Conservation (phyloP, 1,139 yeast genomes). For the Kluyveromyces sp. region DNA sequence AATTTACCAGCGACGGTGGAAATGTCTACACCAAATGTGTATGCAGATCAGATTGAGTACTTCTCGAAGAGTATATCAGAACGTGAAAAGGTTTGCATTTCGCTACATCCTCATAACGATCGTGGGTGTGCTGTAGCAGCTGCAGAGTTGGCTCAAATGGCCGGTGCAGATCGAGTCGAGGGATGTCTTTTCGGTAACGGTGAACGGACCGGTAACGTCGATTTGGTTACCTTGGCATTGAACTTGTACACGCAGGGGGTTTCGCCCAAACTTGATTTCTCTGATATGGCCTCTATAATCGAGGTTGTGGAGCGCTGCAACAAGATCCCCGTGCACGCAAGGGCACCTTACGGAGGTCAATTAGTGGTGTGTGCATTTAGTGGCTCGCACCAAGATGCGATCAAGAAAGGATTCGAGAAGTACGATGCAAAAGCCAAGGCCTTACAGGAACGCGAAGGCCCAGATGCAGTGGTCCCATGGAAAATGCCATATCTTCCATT, state of each 20-base stretch:
- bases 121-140: conserved; percentile 90
- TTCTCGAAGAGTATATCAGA: conserved; percentile 54
- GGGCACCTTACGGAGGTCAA: conserved; percentile 81
- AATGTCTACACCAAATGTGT: conserved; percentile 71
- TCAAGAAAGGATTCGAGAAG: conserved; percentile 66
- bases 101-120: conserved; percentile 78
- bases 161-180: conserved; percentile 80
- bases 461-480: conserved; percentile 36
- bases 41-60: conserved; percentile 78
- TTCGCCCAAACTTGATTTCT: conserved; percentile 61
- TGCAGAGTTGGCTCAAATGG: conserved; percentile 70
- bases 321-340: conserved; percentile 70
- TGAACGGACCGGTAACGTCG: conserved; percentile 82
- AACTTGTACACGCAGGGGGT: conserved; percentile 77
- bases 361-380: conserved; percentile 78
- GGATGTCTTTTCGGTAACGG: conserved; percentile 84
- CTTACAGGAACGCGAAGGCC: conserved; percentile 5
- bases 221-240: conserved; percentile 67
- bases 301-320: conserved; percentile 71
- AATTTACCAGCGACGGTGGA: conserved; percentile 83
- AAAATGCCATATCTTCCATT: conserved; percentile 72
- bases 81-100: conserved; percentile 62
- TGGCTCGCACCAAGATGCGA: conserved; percentile 83
- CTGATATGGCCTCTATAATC: conserved; percentile 59
- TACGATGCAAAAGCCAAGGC: conserved; percentile 30